A percentile compares a stretch with the other conserved stretches of the same genome.
These are phyloP conservation scores for Bipolaris victoriae DNA, from an alignment of 2,329 filamentous ascomycete species.

Conservation along the genomic window DNA sequence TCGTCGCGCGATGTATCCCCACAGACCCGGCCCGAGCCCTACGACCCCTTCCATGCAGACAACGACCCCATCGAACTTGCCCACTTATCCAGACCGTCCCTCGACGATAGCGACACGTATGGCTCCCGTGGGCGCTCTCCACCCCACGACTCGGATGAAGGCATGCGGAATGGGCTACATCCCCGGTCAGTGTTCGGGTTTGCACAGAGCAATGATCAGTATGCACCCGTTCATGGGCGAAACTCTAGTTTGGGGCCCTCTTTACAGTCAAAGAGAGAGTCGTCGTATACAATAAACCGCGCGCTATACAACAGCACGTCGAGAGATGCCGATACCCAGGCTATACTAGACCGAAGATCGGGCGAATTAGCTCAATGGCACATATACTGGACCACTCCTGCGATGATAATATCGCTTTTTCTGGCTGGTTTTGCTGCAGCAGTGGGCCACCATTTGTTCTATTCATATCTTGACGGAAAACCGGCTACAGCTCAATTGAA, in stretches of 20 bases:
- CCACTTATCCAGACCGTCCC: slow-evolving; percentile 20
- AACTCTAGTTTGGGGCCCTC: slow-evolving; percentile 22
- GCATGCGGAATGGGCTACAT: slow-evolving; percentile 18
- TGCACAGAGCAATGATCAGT: slow-evolving; percentile 20
- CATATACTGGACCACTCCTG: slow-evolving; percentile 45
- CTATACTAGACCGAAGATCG: slow-evolving; percentile 40
- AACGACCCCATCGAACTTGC: slow-evolving; percentile 42
- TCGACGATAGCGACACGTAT: slow-evolving; percentile 15
- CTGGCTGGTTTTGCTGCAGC: slow-evolving; percentile 40
- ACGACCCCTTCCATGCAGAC: slow-evolving; percentile 38
- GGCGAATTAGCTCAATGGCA: slow-evolving; percentile 46
- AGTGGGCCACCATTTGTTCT: slow-evolving; percentile 47
- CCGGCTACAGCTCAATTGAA: slow-evolving; percentile 39
- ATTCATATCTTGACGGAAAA: slow-evolving; percentile 37
- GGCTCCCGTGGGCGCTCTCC: slow-evolving; percentile 19
- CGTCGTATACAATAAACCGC: slow-evolving; percentile 28
- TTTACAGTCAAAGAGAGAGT: slow-evolving; percentile 27
- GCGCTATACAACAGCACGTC: slow-evolving; percentile 36
- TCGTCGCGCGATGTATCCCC: slow-evolving; percentile 37
- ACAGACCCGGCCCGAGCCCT: slow-evolving; percentile 26
- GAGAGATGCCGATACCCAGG: slow-evolving; percentile 41
- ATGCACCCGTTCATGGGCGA: slow-evolving; percentile 28
- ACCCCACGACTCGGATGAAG: slow-evolving; percentile 13
- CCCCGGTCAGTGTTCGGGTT: slow-evolving; percentile 27
- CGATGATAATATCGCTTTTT: slow-evolving; percentile 37